Percentiles rank a stretch among this genome's conserved stretches.
Evolutionary conservation across 2,329 filamentous ascomycete species (phyloP).

Genomic region (Verticillium albo-atrum): DNA sequence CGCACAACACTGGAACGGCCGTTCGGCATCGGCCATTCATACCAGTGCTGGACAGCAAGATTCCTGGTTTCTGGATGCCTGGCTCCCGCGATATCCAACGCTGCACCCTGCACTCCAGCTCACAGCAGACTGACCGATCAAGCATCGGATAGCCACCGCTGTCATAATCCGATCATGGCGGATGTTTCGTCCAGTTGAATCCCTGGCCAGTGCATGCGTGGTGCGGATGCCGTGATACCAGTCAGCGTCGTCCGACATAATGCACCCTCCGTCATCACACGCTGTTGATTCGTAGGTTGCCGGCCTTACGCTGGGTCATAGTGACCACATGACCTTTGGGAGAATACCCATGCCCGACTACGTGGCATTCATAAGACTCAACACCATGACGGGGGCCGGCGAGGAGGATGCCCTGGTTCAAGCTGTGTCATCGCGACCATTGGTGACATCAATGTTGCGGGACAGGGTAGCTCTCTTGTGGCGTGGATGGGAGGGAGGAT

Average conservation of each 20-base stretch:
- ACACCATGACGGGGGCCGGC: background rate
- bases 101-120: background rate
- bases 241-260: background rate
- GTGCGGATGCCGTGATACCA: background rate
- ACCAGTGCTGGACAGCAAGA: too few species aligned
- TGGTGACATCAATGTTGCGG: background rate
- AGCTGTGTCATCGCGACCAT: background rate
- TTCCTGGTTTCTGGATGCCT: too few species aligned
- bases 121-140: background rate
- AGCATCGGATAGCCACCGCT: background rate
- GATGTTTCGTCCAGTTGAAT: background rate
- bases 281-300: background rate
- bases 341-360: background rate
- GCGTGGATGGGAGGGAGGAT: too few species aligned
- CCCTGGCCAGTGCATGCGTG: background rate
- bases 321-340: background rate
- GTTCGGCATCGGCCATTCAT: too few species aligned
- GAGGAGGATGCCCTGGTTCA: background rate
- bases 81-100: background rate
- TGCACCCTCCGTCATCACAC: background rate
- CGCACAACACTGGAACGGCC: too few species aligned
- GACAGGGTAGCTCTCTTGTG: too few species aligned
- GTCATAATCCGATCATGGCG: background rate
- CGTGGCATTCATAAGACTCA: background rate
- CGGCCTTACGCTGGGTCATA: background rate